phyloP scores from a whole-genome alignment of 331 rosid genomes.

The Rosa hybrid region DNA sequence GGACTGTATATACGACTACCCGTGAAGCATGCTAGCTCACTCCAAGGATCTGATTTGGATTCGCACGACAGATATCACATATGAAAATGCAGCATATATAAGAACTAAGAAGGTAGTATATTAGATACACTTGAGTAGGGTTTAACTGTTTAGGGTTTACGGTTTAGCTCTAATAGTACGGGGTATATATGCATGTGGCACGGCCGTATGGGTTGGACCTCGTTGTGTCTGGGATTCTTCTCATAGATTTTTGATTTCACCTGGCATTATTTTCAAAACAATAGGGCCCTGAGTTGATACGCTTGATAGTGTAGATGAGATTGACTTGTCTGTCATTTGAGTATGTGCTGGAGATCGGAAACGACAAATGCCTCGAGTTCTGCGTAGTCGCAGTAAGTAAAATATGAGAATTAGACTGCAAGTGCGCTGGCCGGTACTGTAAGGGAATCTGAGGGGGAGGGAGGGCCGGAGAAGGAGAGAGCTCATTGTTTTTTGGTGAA shows the following conservation, averaged over 20 bases:
- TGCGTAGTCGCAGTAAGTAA: conserved; percentile 7
- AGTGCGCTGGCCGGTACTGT: conserved; percentile 2
- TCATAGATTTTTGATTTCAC: neutral
- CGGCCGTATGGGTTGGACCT: neutral
- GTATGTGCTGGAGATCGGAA: neutral
- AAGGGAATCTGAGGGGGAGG: neutral
- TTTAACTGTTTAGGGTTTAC: too few relatives aligned
- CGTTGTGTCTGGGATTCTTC: conserved; percentile 1
- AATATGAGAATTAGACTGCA: conserved; percentile 11
- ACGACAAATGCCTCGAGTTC: conserved; percentile 33
- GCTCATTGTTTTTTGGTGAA: neutral
- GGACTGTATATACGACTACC: neutral
- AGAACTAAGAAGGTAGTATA: too few relatives aligned
- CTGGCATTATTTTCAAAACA: neutral
- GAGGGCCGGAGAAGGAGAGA: neutral
- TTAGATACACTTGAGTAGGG: too few relatives aligned
- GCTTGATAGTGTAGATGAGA: neutral
- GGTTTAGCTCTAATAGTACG: neutral
- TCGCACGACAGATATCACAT: neutral
- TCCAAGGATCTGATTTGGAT: neutral
- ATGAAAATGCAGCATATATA: neutral
- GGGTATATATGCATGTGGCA: neutral
- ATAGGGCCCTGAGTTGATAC: neutral
- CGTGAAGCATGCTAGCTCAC: neutral
- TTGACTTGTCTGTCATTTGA: conserved; percentile 14